Percentiles rank a stretch among this genome's conserved stretches.
These are phyloP conservation scores for Meira nashicola DNA, from an alignment of 1,284 basidiomycete genomes.

Conservation along the genomic window DNA sequence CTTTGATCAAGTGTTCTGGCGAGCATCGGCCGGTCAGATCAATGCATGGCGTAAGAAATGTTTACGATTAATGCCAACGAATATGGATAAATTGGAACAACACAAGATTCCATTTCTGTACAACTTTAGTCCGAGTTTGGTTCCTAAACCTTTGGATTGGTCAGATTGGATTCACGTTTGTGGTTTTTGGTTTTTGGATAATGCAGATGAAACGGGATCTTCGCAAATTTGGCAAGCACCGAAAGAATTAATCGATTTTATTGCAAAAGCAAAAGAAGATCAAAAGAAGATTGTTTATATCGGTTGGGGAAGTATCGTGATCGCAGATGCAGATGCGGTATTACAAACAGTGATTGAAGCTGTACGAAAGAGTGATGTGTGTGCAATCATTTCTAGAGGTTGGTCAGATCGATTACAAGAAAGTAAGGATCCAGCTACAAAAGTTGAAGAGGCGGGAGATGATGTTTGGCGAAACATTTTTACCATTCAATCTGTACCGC, in stretches of 20 bases:
- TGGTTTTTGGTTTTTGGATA: conserved; percentile 56
- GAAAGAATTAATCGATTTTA: conserved; percentile 71
- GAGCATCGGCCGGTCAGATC: conserved; percentile 77
- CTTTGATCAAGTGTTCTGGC: conserved; percentile 98
- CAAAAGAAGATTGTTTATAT: conserved; percentile 93
- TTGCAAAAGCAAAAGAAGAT: conserved; percentile 66
- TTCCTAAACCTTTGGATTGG: conserved; percentile 73
- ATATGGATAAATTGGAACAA: conserved; percentile 84
- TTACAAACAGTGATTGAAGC: conserved; percentile 85
- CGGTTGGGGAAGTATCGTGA: conserved; percentile 97
- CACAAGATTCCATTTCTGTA: conserved; percentile 97
- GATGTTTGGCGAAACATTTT: conserved; percentile 66
- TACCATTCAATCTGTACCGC: conserved; percentile 79
- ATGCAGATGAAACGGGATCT: conserved; percentile 73
- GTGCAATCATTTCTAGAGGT: conserved; percentile 89
- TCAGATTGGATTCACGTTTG: conserved; percentile 96
- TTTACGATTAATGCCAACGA: conserved; percentile 74
- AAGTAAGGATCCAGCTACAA: conserved; percentile 19
- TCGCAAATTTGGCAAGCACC: conserved; percentile 76
- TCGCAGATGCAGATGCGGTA: conserved; percentile 86
- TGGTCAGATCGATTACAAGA: conserved; percentile 78
- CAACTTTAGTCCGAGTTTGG: conserved; percentile 81
- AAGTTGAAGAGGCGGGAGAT: conserved; percentile 26
- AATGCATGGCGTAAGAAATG: conserved; percentile 84
- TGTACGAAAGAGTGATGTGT: conserved; percentile 71